A percentile compares a stretch with the other conserved stretches of the same genome.
phyloP scores from a whole-genome alignment of 1,284 basidiomycete genomes.

The Ganoderma boninense region DNA sequence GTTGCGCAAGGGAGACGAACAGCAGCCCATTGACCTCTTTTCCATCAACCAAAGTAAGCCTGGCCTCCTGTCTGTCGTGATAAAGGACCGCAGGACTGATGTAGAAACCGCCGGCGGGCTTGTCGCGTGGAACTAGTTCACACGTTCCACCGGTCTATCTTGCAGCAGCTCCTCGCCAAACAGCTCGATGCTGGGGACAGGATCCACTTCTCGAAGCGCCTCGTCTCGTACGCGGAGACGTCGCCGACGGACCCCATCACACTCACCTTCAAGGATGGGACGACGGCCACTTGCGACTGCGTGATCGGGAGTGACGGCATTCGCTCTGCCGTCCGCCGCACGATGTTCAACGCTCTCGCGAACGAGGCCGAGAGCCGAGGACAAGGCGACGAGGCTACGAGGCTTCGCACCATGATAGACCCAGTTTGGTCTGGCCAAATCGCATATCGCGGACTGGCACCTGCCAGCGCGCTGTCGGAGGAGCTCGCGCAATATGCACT shows the following conservation, averaged over 20 bases:
- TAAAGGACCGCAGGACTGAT: too few species aligned
- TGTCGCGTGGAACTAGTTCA: background rate
- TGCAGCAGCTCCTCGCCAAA: constrained; percentile 2
- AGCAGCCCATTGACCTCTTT: background rate
- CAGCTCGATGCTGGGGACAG: background rate
- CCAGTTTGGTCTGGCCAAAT: constrained; percentile 11
- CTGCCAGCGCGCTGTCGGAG: background rate
- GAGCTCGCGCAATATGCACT: background rate
- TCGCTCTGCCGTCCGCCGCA: constrained; percentile 48
- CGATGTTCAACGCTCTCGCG: constrained; percentile 27
- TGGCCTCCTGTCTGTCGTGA: too few species aligned
- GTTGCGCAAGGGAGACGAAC: background rate
- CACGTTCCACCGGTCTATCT: constrained; percentile 10
- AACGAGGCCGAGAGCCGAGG: constrained; percentile 26
- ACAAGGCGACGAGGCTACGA: constrained; percentile 8
- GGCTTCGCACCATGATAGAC: background rate
- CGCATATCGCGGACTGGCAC: constrained; percentile 12
- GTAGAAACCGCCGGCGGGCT: too few species aligned
- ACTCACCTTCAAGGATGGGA: constrained; percentile 58
- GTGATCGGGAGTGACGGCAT: constrained; percentile 60
- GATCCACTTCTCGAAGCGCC: constrained; percentile 55
- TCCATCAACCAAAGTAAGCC: background rate
- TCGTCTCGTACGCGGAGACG: constrained; percentile 53
- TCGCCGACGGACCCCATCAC: constrained; percentile 37
- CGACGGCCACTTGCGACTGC: constrained; percentile 54